Evolutionary conservation across 1,139 yeast genomes (phyloP).

Genomic region (Yamadazyma songkhlaensis): DNA sequence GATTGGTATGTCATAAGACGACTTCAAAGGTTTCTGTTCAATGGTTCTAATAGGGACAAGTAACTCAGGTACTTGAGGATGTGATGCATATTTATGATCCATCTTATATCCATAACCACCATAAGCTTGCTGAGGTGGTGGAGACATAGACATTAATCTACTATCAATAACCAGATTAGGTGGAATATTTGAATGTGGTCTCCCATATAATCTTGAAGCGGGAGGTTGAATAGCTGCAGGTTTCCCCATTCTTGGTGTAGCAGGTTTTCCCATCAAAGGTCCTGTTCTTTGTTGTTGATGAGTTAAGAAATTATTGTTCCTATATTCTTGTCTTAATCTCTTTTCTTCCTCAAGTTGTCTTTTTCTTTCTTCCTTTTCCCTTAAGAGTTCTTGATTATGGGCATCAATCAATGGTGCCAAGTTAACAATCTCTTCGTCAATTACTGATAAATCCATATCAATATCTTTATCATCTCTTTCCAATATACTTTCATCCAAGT

Average conservation of each 20-base stretch:
- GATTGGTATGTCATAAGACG: constrained; percentile 10
- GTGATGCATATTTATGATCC: constrained; percentile 18
- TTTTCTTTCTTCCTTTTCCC: constrained; percentile 22
- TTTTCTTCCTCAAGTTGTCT: constrained; percentile 22
- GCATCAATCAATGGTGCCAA: constrained; percentile 40
- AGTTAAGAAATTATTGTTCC: neutral
- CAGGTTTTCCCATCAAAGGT: constrained; percentile 43
- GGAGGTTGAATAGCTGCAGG: constrained; percentile 50
- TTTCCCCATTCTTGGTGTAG: constrained; percentile 41
- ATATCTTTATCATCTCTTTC: constrained; percentile 18
- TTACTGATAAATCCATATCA: constrained; percentile 27
- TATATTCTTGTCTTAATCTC: constrained; percentile 16
- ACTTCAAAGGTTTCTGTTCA: constrained; percentile 12
- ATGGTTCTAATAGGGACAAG: constrained; percentile 29
- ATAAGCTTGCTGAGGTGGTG: constrained; percentile 16
- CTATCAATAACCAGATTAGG: constrained; percentile 18
- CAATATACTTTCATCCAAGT: constrained; percentile 22
- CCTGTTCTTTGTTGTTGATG: constrained; percentile 15
- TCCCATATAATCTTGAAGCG: constrained; percentile 33
- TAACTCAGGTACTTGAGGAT: constrained; percentile 40
- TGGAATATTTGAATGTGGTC: constrained; percentile 11
- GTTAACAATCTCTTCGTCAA: constrained; percentile 42
- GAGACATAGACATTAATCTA: constrained; percentile 14
- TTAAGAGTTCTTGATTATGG: constrained; percentile 28
- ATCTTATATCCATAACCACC: constrained; percentile 5